Percentiles rank a stretch among this genome's conserved stretches.
Conservation (phyloP, 352 stramenopile genomes). For the Thalassiosira sp. region DNA sequence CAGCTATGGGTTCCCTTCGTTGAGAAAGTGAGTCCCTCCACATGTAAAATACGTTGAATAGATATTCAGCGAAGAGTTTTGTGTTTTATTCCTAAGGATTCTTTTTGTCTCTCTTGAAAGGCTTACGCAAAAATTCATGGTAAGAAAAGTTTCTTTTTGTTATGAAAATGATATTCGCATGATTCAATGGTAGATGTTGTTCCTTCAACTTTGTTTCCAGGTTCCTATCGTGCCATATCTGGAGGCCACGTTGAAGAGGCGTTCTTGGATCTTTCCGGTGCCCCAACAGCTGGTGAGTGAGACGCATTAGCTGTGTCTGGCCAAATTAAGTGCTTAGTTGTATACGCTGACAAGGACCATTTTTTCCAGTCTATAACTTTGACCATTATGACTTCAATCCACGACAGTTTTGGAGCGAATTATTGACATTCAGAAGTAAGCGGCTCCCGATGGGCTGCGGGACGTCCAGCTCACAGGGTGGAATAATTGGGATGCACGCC, state of each 20-base stretch:
- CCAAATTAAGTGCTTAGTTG: too few species aligned
- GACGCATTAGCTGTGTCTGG: too few species aligned
- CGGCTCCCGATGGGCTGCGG: slow-evolving; percentile 75
- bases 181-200: background rate
- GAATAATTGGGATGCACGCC: slow-evolving; percentile 77
- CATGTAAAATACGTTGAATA: too few species aligned
- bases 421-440: slow-evolving; percentile 59
- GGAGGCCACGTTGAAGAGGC: slow-evolving; percentile 82
- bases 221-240: slow-evolving; percentile 67
- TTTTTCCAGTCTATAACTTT: slow-evolving; percentile 60
- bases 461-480: slow-evolving; percentile 56
- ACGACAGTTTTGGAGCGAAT: slow-evolving; percentile 58
- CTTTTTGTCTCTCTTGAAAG: too few species aligned
- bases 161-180: background rate
- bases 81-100: too few species aligned
- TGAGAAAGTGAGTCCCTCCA: slow-evolving; percentile 62
- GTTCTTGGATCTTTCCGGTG: slow-evolving; percentile 80
- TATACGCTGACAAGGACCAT: too few species aligned
- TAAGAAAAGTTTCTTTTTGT: background rate
- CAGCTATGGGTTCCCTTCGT: slow-evolving; percentile 80
- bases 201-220: background rate
- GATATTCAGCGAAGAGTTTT: too few species aligned
- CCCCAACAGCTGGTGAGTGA: slow-evolving; percentile 71
- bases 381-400: slow-evolving; percentile 52
- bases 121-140: slow-evolving; percentile 83